A percentile compares a stretch with the other conserved stretches of the same genome.
Conservation (phyloP, 2,329 filamentous ascomycete genomes). For the Aureobasidium sp. region DNA sequence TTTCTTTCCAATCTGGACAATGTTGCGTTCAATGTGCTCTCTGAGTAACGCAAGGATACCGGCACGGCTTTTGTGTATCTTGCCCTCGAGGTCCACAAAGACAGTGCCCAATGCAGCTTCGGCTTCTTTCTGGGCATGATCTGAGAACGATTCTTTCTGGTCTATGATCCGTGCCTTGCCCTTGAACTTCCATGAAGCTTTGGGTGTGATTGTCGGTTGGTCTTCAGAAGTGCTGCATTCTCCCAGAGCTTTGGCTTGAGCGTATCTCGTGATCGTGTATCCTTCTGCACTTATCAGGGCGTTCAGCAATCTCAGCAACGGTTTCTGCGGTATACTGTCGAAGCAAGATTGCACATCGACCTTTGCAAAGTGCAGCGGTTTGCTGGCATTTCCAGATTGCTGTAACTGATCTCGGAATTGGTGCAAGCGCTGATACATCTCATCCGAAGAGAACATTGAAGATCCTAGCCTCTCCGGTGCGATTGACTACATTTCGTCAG, state of each 20-base stretch:
- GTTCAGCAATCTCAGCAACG: constrained; percentile 59
- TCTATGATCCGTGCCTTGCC: constrained; percentile 28
- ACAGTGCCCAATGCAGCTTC: constrained; percentile 52
- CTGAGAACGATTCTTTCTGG: constrained; percentile 24
- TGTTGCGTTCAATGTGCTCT: constrained; percentile 74
- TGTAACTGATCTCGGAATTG: constrained; percentile 51
- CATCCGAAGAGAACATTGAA: constrained; percentile 70
- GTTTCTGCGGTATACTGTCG: constrained; percentile 83
- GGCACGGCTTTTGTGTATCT: constrained; percentile 47
- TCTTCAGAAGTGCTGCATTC: constrained; percentile 22
- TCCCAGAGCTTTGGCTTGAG: constrained; percentile 53
- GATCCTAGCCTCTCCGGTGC: constrained; percentile 57
- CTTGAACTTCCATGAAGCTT: constrained; percentile 30
- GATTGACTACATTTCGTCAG: constrained; percentile 19
- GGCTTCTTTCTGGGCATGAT: constrained; percentile 18
- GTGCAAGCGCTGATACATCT: constrained; percentile 67
- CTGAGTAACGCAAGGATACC: constrained; percentile 61
- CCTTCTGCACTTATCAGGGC: constrained; percentile 45
- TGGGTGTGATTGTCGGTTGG: constrained; percentile 25
- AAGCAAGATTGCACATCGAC: constrained; percentile 88
- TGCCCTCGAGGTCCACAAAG: constrained; percentile 62
- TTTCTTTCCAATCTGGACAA: constrained; percentile 81
- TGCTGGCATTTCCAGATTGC: constrained; percentile 24
- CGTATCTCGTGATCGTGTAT: constrained; percentile 68
- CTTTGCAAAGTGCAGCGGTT: constrained; percentile 74